phyloP scores from a whole-genome alignment of 169 alveolate genomes.

The Babesia ovata region DNA sequence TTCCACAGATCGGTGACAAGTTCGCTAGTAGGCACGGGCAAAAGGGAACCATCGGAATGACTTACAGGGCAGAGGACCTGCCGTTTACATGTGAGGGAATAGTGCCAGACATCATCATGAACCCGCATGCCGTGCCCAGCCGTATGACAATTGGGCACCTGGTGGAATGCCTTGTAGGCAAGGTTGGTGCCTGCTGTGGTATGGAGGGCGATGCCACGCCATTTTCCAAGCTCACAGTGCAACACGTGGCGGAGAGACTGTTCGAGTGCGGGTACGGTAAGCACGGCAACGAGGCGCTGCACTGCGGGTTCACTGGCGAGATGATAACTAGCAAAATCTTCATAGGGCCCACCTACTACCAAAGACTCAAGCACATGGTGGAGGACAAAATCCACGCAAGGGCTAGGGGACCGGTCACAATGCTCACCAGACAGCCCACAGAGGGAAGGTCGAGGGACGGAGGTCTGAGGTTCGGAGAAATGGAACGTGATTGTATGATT shows the following conservation, averaged over 20 bases:
- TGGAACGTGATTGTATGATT: constrained; percentile 99
- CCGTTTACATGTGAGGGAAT: constrained; percentile 98
- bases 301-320: constrained; percentile 95
- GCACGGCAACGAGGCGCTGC: constrained; percentile 98
- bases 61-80: constrained; percentile 97
- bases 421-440: constrained; percentile 99
- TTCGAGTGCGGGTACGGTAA: constrained; percentile 95
- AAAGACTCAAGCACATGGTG: constrained; percentile 99
- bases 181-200: constrained; percentile 96
- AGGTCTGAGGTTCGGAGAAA: constrained; percentile 99
- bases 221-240: constrained; percentile 95
- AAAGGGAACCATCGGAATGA: constrained; percentile 99
- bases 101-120: constrained; percentile 98
- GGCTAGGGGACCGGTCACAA: constrained; percentile 98
- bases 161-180: constrained; percentile 97
- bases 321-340: constrained; percentile 91
- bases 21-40: constrained; percentile 99
- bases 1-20: constrained; percentile 99
- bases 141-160: constrained; percentile 99
- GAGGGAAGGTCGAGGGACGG: constrained; percentile 99
- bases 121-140: constrained; percentile 99
- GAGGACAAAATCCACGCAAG: constrained; percentile 99
- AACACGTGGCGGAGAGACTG: constrained; percentile 94
- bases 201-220: constrained; percentile 99
- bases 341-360: constrained; percentile 99